phyloP scores from a whole-genome alignment of 2,329 filamentous ascomycete species.

The Fusarium annulatum region DNA sequence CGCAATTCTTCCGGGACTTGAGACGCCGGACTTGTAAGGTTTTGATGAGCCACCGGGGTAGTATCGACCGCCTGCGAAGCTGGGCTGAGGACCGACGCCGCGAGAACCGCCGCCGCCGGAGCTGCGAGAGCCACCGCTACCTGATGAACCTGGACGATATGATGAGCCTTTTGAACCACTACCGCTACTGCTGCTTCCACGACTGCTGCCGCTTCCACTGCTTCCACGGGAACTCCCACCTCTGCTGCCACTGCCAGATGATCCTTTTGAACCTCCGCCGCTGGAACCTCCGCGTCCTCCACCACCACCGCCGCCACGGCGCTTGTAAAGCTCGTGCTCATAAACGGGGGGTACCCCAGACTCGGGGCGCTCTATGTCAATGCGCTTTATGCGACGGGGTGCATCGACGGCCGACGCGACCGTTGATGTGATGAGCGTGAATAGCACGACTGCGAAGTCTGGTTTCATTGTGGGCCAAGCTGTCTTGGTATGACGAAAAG shows the following conservation, averaged over 20 bases:
- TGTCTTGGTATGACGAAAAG: background rate
- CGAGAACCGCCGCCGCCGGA: constrained; percentile 53
- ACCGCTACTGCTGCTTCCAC: constrained; percentile 12
- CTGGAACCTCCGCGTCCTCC: constrained; percentile 54
- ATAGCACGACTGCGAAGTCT: constrained; percentile 45
- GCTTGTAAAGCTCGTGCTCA: constrained; percentile 65
- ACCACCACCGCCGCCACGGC: constrained; percentile 69
- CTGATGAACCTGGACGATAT: constrained; percentile 33
- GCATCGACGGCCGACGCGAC: constrained; percentile 42
- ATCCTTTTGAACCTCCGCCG: constrained; percentile 29
- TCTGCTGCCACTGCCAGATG: constrained; percentile 23
- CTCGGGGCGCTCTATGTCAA: constrained; percentile 16
- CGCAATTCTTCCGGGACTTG: constrained; percentile 62
- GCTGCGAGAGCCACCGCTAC: background rate
- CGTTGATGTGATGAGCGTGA: constrained; percentile 46
- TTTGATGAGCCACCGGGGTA: constrained; percentile 73
- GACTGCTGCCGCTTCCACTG: constrained; percentile 23
- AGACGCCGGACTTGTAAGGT: constrained; percentile 70
- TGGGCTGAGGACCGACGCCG: constrained; percentile 67
- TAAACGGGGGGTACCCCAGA: constrained; percentile 37
- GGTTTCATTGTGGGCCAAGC: constrained; percentile 47
- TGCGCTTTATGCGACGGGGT: constrained; percentile 40
- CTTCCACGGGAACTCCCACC: constrained; percentile 31
- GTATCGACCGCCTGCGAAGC: constrained; percentile 70
- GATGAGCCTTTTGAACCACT: constrained; percentile 34